Base-by-base conservation (phyloP, 2,329 filamentous ascomycete species). In the Monosporascus cannonballus region DNA sequence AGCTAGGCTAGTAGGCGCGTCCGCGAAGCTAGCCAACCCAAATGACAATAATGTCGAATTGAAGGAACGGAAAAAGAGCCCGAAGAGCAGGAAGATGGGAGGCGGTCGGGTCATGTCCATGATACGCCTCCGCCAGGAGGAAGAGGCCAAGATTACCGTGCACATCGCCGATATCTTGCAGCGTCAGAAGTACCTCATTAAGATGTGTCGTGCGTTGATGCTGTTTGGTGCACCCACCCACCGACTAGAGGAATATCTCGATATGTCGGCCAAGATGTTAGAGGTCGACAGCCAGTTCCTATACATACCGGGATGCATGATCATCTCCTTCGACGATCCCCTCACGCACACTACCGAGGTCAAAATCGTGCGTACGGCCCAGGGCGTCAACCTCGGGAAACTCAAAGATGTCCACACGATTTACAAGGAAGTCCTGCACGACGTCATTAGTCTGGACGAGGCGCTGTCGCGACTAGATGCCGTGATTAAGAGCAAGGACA, bases 291-390 rank as follows among this genome's bases (percentile, higher is more conserved):
- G 87, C 6, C 90, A 96, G 63, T 96, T 94, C 61, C 73, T 96
- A 22, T 96, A 96, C 66, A 83, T 96, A 30, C 91, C 92, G 0
- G 89, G 89, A 0, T 95, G 89, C 64, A 96, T 96, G 92, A 89
- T 96, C 52, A 87, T 96, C 65, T 93, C 90, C 4, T 96, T 96
- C 64, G 91, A 89, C 63, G 89, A 93, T 60, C 71, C 67, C 48
- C 72, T 77, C 0, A 84, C 83, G 0, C 84, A 86, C 57, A 87
- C 84, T 1, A 84, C 82, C 17, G 83, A 86, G 61, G 82, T 87
- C 54, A 81, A 84, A 57, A 80, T 87, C 27, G 83, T 87, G 5
- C 76, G 83, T 14, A 75, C 76, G 0, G 66, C 67, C 1, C 81
- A 84, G 58, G 80, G 79, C 4, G 74, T 85, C 37, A 80, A 85